A percentile compares a stretch with the other conserved stretches of the same genome.
Evolutionary conservation across 2,329 filamentous ascomycete species (phyloP).

Genomic region (Pseudodiploospora longispora): DNA sequence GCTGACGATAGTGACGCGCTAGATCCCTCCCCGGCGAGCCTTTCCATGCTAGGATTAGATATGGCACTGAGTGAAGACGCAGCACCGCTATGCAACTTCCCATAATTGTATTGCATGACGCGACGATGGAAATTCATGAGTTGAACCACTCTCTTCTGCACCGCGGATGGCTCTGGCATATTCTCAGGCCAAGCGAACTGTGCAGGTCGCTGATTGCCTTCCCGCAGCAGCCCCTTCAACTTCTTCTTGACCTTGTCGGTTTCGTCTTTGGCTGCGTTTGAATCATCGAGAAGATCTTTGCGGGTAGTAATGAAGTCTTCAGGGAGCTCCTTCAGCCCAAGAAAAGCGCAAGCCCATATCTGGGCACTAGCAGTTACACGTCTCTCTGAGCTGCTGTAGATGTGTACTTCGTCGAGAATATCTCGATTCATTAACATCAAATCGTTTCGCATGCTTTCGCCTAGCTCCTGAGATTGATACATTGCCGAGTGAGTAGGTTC

Average conservation of each 20-base stretch:
- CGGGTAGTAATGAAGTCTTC: constrained; percentile 83
- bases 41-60: constrained; percentile 42
- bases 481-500: constrained; percentile 95
- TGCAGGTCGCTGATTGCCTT: constrained; percentile 86
- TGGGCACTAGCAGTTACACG: constrained; percentile 93
- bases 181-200: constrained; percentile 98
- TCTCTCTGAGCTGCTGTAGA: constrained; percentile 92
- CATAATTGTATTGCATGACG: constrained; percentile 93
- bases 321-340: constrained; percentile 77
- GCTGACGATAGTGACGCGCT: constrained; percentile 38
- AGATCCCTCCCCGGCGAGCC: constrained; percentile 32
- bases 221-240: constrained; percentile 82
- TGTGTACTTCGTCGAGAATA: constrained; percentile 82
- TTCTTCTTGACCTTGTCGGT: constrained; percentile 99
- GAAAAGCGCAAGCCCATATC: constrained; percentile 86
- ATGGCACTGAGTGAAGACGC: constrained; percentile 54
- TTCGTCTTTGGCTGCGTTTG: constrained; percentile 95
- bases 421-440: constrained; percentile 87
- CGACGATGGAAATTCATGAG: constrained; percentile 95
- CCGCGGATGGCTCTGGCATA: constrained; percentile 87
- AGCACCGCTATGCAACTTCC: constrained; percentile 62
- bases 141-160: constrained; percentile 85
- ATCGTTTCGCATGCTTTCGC: constrained; percentile 93
- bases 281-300: constrained; percentile 93
- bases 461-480: constrained; percentile 92